Evolutionary conservation across 1,284 basidiomycete genomes (phyloP).

Genomic region (Sutorius eximius): DNA sequence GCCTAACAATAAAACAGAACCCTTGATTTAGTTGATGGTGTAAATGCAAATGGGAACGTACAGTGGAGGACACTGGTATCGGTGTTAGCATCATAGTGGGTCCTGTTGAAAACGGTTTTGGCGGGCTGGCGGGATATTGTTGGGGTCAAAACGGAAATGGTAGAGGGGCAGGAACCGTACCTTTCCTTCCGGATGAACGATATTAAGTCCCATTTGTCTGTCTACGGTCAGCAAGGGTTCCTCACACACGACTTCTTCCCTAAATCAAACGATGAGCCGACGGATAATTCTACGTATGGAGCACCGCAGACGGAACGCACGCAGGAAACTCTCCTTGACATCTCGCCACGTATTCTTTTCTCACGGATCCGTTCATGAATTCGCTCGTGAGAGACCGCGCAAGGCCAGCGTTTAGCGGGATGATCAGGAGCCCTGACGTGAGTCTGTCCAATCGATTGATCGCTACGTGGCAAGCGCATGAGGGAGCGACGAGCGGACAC

Average conservation of each 20-base stretch:
- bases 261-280: slow-evolving; percentile 32
- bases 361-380: slow-evolving; percentile 78
- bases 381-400: slow-evolving; percentile 77
- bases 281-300: not conserved
- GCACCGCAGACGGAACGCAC: slow-evolving; percentile 43
- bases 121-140: slow-evolving; percentile 55
- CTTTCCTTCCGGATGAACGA: slow-evolving; percentile 93
- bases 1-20: slow-evolving; percentile 45
- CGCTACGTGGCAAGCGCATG: slow-evolving; percentile 49
- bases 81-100: slow-evolving; percentile 82
- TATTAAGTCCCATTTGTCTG: slow-evolving; percentile 92
- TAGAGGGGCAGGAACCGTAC: slow-evolving; percentile 40
- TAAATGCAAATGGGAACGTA: slow-evolving; percentile 37
- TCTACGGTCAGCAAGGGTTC: slow-evolving; percentile 91
- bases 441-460: slow-evolving; percentile 94
- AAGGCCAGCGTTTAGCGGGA: slow-evolving; percentile 75
- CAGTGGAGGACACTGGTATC: slow-evolving; percentile 91
- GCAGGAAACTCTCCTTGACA: slow-evolving; percentile 82
- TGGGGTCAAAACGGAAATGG: not conserved
- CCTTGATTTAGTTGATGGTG: slow-evolving; percentile 7
- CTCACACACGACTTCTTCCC: slow-evolving; percentile 80
- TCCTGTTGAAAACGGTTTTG: slow-evolving; percentile 85
- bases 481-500: not conserved
- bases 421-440: slow-evolving; percentile 95
- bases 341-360: slow-evolving; percentile 90